Conservation (phyloP, 2,329 filamentous ascomycete species). For the Arachnopeziza araneosa region DNA sequence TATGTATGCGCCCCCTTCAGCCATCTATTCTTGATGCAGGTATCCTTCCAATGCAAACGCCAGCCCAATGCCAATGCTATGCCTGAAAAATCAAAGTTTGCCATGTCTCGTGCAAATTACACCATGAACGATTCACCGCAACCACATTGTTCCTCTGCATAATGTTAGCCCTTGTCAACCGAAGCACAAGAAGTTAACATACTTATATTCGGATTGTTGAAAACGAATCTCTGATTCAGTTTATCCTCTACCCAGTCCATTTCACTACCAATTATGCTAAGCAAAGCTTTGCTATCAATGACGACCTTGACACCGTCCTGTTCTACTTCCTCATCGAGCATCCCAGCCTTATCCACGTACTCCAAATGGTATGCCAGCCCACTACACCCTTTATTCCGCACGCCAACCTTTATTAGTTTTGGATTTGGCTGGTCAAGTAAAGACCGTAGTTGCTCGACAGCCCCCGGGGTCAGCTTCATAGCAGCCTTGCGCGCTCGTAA, state of each 20-base stretch:
- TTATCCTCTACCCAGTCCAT: conserved; percentile 99
- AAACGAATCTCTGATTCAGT: conserved; percentile 85
- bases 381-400: conserved; percentile 90
- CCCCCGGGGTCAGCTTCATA: conserved; percentile 76
- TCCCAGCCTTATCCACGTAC: conserved; percentile 84
- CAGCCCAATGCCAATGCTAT: conserved; percentile 23
- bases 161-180: conserved; percentile 27
- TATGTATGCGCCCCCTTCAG: conserved; percentile 9
- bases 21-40: conserved; percentile 17
- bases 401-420: conserved; percentile 89
- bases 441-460: conserved; percentile 70
- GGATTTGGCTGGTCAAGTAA: conserved; percentile 81
- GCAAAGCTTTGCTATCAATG: conserved; percentile 94
- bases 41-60: conserved; percentile 18
- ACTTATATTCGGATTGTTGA: conserved; percentile 98
- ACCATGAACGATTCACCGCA: conserved; percentile 97
- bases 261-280: conserved; percentile 97
- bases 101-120: conserved; percentile 56
- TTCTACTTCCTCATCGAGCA: conserved; percentile 87
- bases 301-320: conserved; percentile 94
- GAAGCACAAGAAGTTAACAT: conserved; percentile 35
- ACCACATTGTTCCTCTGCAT: conserved; percentile 84
- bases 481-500: conserved; percentile 83
- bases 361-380: conserved; percentile 90
- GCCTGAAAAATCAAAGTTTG: conserved; percentile 12